These are phyloP conservation scores for Lycium ferocissimum DNA, from an alignment of 257 asterid genomes.

Conservation along the genomic window DNA sequence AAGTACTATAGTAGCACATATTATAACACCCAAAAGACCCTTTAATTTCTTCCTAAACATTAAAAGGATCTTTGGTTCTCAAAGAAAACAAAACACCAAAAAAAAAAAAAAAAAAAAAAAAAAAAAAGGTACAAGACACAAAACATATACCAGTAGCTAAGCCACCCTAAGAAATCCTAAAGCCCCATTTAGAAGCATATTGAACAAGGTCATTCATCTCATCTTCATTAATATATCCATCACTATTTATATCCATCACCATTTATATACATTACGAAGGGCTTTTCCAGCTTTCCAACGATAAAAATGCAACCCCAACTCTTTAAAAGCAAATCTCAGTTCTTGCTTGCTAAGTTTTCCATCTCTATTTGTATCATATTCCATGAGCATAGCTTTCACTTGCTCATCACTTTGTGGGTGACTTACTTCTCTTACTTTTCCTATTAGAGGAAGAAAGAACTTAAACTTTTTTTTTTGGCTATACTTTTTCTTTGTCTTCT, in stretches of 20 bases:
- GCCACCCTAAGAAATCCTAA: neutral
- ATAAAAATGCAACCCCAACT: slow-evolving; percentile 22
- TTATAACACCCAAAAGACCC: no score
- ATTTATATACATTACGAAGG: slow-evolving; percentile 2
- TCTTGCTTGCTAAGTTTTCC: slow-evolving; percentile 30
- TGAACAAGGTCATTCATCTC: slow-evolving; percentile 28
- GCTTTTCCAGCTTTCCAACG: slow-evolving; percentile 32
- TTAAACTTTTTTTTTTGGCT: neutral
- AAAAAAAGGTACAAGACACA: neutral
- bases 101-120: no score
- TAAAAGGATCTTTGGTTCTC: neutral
- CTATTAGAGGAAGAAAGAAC: neutral
- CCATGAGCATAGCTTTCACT: slow-evolving; percentile 27
- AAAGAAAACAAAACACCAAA: neutral
- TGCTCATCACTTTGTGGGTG: neutral
- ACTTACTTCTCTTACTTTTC: neutral
- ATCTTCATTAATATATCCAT: slow-evolving; percentile 32
- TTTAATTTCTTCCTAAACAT: no score
- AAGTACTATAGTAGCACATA: neutral
- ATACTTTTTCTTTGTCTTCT: neutral
- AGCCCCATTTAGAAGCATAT: slow-evolving; percentile 27
- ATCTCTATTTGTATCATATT: slow-evolving; percentile 35
- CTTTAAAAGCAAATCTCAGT: neutral
- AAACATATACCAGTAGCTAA: neutral
- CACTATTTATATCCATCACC: slow-evolving; percentile 32